Percentiles rank a stretch among this genome's conserved stretches.
These are phyloP conservation scores for Mycena albidolilacea DNA, from an alignment of 768 basidiomycete genomes.

Conservation along the genomic window DNA sequence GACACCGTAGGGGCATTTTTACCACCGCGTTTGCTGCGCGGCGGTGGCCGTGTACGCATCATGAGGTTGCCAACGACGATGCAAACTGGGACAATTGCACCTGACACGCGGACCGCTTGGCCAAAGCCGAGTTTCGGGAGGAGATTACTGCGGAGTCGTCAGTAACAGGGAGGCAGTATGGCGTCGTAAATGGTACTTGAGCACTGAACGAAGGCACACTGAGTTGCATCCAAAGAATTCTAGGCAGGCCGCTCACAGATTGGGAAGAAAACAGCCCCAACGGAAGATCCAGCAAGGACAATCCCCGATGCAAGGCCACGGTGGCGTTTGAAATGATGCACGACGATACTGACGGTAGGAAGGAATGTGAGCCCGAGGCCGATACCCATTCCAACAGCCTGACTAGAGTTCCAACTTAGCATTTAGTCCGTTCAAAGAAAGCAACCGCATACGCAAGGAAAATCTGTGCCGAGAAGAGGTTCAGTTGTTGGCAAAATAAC, in stretches of 20 bases:
- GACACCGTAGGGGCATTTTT: background rate
- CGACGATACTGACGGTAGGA: conserved; percentile 5
- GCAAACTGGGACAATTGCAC: background rate
- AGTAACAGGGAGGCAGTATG: no score
- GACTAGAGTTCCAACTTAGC: conserved; percentile 3
- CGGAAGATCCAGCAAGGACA: conserved; percentile 9
- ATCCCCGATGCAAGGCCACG: conserved; percentile 19
- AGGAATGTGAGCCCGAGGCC: conserved; percentile 17
- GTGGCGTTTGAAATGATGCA: conserved; percentile 21
- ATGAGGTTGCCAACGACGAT: background rate
- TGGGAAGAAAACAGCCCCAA: conserved; percentile 14
- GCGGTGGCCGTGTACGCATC: background rate
- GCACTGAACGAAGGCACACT: background rate
- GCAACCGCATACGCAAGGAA: no score
- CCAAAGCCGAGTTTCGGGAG: background rate
- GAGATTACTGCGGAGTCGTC: conserved; percentile 7
- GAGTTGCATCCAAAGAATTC: no score
- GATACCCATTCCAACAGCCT: conserved; percentile 28
- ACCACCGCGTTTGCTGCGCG: no score
- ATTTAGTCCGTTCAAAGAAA: no score
- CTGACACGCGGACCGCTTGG: background rate
- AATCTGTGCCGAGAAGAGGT: no score
- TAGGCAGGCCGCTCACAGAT: conserved; percentile 8
- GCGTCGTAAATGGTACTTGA: background rate
- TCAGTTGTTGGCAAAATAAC: no score